Evolutionary conservation across 768 basidiomycete species (phyloP).

Genomic region (Lactarius hatsudake): DNA sequence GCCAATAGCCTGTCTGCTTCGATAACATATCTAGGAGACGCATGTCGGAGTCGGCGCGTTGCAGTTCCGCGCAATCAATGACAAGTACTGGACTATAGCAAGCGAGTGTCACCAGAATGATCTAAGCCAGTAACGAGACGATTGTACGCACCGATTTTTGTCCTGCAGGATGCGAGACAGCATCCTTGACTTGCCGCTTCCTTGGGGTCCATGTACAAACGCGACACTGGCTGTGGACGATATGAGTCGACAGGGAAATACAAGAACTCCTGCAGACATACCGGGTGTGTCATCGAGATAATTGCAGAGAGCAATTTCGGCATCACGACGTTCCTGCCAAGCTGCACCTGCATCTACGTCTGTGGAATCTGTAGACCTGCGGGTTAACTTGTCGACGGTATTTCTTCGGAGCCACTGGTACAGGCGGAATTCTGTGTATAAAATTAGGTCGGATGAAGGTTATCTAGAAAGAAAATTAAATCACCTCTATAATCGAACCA

Average conservation of each 20-base stretch:
- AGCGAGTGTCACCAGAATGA: constrained; percentile 46
- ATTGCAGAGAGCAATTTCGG: constrained; percentile 58
- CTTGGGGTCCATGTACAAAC: constrained; percentile 81
- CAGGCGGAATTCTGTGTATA: constrained; percentile 57
- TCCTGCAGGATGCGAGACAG: constrained; percentile 52
- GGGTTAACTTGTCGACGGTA: constrained; percentile 51
- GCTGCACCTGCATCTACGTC: constrained; percentile 40
- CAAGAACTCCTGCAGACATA: constrained; percentile 35
- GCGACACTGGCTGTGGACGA: constrained; percentile 57
- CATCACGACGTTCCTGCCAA: constrained; percentile 86
- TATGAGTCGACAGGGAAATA: not conserved
- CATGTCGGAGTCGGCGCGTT: constrained; percentile 65
- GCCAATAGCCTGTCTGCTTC: constrained; percentile 83
- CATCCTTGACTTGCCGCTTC: constrained; percentile 73
- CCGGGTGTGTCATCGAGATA: constrained; percentile 81
- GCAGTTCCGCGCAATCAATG: constrained; percentile 82
- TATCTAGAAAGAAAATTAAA: constrained; percentile 17
- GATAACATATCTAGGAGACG: constrained; percentile 69
- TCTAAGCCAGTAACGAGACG: constrained; percentile 2
- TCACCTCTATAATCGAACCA: constrained; percentile 80
- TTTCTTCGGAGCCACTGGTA: constrained; percentile 74
- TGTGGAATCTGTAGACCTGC: constrained; percentile 30
- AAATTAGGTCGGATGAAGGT: not conserved
- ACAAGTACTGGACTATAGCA: constrained; percentile 42
- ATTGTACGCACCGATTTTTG: constrained; percentile 44